Evolutionary conservation across 1,284 basidiomycete genomes (phyloP).

Genomic region (Trametes versicolor): DNA sequence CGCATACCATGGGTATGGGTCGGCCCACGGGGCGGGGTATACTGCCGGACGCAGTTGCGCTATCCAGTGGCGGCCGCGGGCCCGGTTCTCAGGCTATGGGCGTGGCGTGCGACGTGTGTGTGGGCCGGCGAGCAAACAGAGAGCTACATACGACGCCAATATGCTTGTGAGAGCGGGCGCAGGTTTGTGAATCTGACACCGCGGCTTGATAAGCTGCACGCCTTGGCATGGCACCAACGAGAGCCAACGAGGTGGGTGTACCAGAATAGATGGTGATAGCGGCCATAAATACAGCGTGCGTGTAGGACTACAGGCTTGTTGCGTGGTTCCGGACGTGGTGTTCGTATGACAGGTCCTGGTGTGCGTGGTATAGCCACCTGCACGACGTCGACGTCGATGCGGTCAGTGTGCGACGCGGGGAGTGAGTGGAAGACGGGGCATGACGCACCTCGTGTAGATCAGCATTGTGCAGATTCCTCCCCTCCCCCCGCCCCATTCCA

Average conservation of each 20-base stretch:
- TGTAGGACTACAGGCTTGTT: constrained; percentile 3
- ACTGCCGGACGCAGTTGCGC: not conserved
- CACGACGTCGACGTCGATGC: too few relatives aligned
- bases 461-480: not conserved
- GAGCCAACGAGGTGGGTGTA: not conserved
- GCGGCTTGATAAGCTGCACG: constrained; percentile 5
- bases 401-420: not conserved
- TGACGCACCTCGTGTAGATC: not conserved
- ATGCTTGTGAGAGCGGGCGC: constrained; percentile 3
- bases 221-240: not conserved
- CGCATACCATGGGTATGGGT: not conserved
- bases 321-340: not conserved
- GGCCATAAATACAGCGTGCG: constrained; percentile 8
- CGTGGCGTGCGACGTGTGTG: not conserved
- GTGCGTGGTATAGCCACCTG: too few relatives aligned
- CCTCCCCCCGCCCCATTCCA: not conserved
- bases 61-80: not conserved
- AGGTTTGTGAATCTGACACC: not conserved
- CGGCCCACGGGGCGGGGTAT: not conserved
- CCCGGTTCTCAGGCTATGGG: not conserved
- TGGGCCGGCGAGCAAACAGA: constrained; percentile 10
- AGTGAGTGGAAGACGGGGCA: not conserved
- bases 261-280: not conserved
- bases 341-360: not conserved
- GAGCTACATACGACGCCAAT: constrained; percentile 15